Base-by-base conservation (phyloP, 2,329 filamentous ascomycete genomes). In the Dactylellina cionopaga region DNA sequence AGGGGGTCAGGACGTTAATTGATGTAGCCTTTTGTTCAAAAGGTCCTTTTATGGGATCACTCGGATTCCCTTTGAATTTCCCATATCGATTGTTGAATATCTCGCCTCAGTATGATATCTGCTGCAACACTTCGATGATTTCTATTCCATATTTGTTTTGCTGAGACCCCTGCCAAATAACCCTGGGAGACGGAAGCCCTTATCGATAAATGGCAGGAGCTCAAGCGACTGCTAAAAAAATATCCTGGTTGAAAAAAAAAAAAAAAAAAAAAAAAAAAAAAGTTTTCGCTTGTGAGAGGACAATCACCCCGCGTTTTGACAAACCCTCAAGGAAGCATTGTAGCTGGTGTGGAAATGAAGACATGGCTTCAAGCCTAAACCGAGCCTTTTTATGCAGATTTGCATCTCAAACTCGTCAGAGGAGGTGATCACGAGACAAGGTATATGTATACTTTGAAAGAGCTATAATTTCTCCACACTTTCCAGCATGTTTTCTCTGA, bases 201-300 rank as follows among this genome's bases (percentile, higher is more conserved):
- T 72, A 72, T 72, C 68, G 68, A 72, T 72, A 72, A 65, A 44
- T 7, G 52, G 68, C 52, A 72, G 52, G 68, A 59, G 59, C 58
- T 47, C 60, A 64, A 39, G 35, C 66, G 66, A 64, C 51, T 65
- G 52, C 41, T 52, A 72, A 64, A 65, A 24, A 62, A 7, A 29
- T 58, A 64, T 54, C 66, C 51, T 33, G 58, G 59, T 46, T n/a
- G 51, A 56, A 60, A 49, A 49, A 47, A 49, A 39, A 62, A 62
- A 63, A 52, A 49, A 17, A 49, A 47, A 49, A 39, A 62, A 62
- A 63, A 52, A 49, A 17, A 22, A 4, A 55, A 25, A 68, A 51
- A 24, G 41, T 49, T 37, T 44, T 58, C 55, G 55, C 52, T 56
- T 62, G 54, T 31, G 11, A 54, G 25, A 60, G 54, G 47, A 58